phyloP scores from a whole-genome alignment of 2,329 filamentous ascomycete genomes.

The Ascochyta viciae-villosae region DNA sequence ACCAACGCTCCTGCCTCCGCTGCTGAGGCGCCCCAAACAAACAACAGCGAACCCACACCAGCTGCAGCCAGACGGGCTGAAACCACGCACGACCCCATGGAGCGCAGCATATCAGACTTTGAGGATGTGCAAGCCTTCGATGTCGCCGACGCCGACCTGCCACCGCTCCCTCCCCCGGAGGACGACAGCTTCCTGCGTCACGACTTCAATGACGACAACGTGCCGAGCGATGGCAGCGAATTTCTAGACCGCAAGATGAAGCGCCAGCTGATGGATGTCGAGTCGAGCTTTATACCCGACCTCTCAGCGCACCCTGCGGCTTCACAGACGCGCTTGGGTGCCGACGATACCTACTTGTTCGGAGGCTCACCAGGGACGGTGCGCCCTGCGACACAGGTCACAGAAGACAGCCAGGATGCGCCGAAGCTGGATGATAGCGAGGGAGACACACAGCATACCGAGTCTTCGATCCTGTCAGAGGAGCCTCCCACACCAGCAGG shows the following conservation, averaged over 20 bases:
- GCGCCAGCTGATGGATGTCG: conserved; percentile 65
- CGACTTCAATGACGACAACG: conserved; percentile 37
- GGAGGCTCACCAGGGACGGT: conserved; percentile 47
- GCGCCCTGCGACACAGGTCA: conserved; percentile 26
- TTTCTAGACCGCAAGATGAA: conserved; percentile 67
- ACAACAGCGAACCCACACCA: conserved; percentile 25
- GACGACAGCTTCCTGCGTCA: conserved; percentile 50
- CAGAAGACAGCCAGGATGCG: conserved; percentile 8
- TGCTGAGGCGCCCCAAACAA: conserved; percentile 35
- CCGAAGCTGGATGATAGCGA: conserved; percentile 12
- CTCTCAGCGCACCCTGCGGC: conserved; percentile 48
- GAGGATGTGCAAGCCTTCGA: conserved; percentile 46
- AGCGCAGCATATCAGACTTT: conserved; percentile 34
- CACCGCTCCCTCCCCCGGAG: conserved; percentile 50
- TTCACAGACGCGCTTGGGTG: conserved; percentile 40
- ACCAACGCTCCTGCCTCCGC: conserved; percentile 29
- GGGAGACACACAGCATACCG: conserved; percentile 23
- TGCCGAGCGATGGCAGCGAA: conserved; percentile 48
- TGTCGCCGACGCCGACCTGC: conserved; percentile 48
- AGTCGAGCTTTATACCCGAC: conserved; percentile 69
- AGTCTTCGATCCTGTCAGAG: conserved; percentile 40
- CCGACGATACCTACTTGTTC: conserved; percentile 57
- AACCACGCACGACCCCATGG: conserved; percentile 30
- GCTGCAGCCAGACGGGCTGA: conserved; percentile 23
- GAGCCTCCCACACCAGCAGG: conserved; percentile 50